Percentiles rank a stretch among this genome's conserved stretches.
phyloP scores from a whole-genome alignment of 2,329 filamentous ascomycete species.

The Lizonia empirigonia region DNA sequence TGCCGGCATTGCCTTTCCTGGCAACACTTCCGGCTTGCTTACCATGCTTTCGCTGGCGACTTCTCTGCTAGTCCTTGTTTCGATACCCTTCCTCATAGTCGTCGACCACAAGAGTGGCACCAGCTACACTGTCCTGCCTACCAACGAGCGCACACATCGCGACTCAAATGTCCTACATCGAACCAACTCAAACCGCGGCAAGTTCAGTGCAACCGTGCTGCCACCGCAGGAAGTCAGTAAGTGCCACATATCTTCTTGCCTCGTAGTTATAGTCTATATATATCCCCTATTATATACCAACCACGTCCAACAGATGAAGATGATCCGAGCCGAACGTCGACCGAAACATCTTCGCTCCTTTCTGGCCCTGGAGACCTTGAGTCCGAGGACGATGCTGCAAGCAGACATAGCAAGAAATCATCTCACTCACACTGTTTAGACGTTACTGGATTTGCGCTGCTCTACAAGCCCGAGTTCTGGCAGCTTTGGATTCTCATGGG shows the following conservation, averaged over 20 bases:
- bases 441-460: constrained; percentile 80
- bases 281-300: constrained; percentile 41
- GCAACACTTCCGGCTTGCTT: constrained; percentile 81
- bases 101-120: constrained; percentile 66
- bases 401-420: constrained; percentile 62
- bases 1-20: constrained; percentile 77
- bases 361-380: constrained; percentile 65
- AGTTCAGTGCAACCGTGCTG: constrained; percentile 46
- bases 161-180: constrained; percentile 54
- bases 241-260: constrained; percentile 39
- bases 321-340: constrained; percentile 54
- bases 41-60: constrained; percentile 81
- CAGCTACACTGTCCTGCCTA: constrained; percentile 63
- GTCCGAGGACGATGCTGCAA: constrained; percentile 54
- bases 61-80: constrained; percentile 72
- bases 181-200: constrained; percentile 55
- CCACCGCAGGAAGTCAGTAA: constrained; percentile 68
- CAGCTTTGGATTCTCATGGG: constrained; percentile 86
- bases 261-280: constrained; percentile 13
- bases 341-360: constrained; percentile 83
- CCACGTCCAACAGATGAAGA: constrained; percentile 42
- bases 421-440: constrained; percentile 82
- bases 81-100: constrained; percentile 84
- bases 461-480: constrained; percentile 82
- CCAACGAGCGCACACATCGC: constrained; percentile 53